Evolutionary conservation across 345 rosid species (phyloP), one percentile per base, ranked within the genome.

Genomic region (Odontarrhena argentea): DNA sequence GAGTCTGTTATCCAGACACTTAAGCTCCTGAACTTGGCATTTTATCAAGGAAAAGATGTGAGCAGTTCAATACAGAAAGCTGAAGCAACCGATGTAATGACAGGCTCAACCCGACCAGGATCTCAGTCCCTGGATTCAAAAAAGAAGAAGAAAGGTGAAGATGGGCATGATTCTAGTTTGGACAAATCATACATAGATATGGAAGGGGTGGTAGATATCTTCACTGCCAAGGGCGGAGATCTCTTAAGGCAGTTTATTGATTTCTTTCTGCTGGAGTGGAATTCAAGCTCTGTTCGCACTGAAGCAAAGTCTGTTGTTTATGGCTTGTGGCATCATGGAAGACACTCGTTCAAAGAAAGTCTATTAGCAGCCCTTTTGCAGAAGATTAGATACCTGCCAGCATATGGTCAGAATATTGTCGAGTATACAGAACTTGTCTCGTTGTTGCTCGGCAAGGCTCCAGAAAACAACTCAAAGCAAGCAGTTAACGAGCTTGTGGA

Each of bases 271-370:
- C 83, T 94, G 62, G 99, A 88, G 75, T 91, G 99, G 99, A 94
- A 87, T 81, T 87, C 92, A 52, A 87, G 91, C 77, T 78, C 96
- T 82, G 93, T 94, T 45, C 96, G 99, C n/a, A 62, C 74, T 2
- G 99, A 94, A 78, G 96, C 99, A 8, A 91, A 85, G 78, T 81
- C 80, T 71, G 95, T 88, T 79, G 84, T 94, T 62, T 84, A 83
- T 79, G 99, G 99, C 47, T 81, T 88, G 58, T 94, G 97, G 97
- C 95, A 94, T 77, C 99, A 94, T 71, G 99, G 96, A 42, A 91
- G 80, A 64, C 81, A 78, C 54, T 75, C 87, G 34, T 79, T 91
- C 75, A 94, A 87, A 83, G 99, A 90, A 79, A 78, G 81, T 43
- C 56, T 94, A 76, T 73, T 94, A 69, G 60, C 80, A 75, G 71